Percentiles rank a stretch among this genome's conserved stretches.
These are phyloP conservation scores for Tuber brumale DNA, from an alignment of 495 filamentous ascomycete species.

Conservation along the genomic window DNA sequence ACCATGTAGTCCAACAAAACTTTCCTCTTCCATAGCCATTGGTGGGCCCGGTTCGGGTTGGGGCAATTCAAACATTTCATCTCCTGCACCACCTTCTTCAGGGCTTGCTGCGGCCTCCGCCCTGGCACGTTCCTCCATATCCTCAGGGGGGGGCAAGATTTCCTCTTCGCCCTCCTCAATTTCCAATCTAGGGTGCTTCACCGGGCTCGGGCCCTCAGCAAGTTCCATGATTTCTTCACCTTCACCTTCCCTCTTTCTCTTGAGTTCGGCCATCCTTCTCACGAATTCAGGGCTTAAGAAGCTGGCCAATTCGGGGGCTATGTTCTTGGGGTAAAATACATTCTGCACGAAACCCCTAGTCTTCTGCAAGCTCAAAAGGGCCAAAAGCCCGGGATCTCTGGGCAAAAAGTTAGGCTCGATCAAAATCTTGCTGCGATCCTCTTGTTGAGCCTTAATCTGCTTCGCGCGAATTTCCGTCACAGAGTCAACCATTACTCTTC, in stretches of 20 bases:
- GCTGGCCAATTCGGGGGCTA: constrained; percentile 82
- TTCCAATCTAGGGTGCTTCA: constrained; percentile 35
- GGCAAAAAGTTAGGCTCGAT: constrained; percentile 72
- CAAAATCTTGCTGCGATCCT: constrained; percentile 71
- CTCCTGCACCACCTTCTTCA: constrained; percentile 37
- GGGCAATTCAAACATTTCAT: constrained; percentile 36
- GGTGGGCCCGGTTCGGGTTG: constrained; percentile 16
- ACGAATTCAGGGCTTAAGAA: constrained; percentile 77
- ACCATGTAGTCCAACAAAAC: neutral
- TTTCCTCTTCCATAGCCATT: constrained; percentile 12
- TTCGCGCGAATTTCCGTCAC: constrained; percentile 46
- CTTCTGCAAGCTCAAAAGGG: constrained; percentile 83
- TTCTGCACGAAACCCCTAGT: constrained; percentile 77
- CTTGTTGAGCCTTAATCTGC: constrained; percentile 70
- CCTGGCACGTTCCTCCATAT: constrained; percentile 44
- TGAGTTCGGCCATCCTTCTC: constrained; percentile 68
- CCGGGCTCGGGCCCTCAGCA: constrained; percentile 47
- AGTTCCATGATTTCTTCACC: constrained; percentile 53
- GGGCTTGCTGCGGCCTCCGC: constrained; percentile 37
- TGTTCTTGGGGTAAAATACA: constrained; percentile 48
- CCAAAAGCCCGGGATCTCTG: constrained; percentile 74
- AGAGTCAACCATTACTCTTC: constrained; percentile 37
- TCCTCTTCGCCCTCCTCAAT: constrained; percentile 31
- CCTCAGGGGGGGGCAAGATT: constrained; percentile 7
- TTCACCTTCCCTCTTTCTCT: constrained; percentile 87